Evolutionary conservation across 2,329 filamentous ascomycete genomes (phyloP).

Genomic region (Colletotrichum sp.): DNA sequence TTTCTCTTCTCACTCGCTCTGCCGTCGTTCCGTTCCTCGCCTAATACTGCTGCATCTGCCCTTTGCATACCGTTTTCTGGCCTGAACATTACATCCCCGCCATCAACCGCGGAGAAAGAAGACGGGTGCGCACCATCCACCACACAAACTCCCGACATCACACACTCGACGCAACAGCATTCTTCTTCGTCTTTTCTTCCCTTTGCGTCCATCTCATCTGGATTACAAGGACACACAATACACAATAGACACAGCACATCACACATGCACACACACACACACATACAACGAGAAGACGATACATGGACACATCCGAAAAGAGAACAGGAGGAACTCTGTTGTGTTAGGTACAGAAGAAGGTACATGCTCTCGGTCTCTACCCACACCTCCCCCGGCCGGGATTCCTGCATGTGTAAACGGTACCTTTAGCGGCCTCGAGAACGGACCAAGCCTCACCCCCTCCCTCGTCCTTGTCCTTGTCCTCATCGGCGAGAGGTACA

Average conservation of each 20-base stretch:
- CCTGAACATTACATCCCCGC: neutral
- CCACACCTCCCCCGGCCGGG: neutral
- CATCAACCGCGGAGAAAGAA: neutral
- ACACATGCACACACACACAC: neutral
- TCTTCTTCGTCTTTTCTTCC: neutral
- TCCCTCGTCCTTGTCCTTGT: neutral
- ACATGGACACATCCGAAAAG: neutral
- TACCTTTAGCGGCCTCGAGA: constrained; percentile 7
- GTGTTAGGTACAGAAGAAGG: neutral
- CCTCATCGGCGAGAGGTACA: neutral
- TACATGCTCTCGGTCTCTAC: neutral
- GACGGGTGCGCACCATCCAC: neutral
- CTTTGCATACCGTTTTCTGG: neutral
- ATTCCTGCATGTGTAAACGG: constrained; percentile 14
- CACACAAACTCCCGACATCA: neutral
- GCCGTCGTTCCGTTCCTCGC: neutral
- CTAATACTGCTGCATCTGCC: neutral
- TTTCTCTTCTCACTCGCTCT: neutral
- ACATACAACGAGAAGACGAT: neutral
- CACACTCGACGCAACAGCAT: neutral
- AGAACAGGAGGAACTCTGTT: neutral
- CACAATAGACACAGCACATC: neutral
- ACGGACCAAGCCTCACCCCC: constrained; percentile 9
- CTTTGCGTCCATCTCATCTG: neutral
- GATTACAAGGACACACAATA: neutral